These are phyloP conservation scores for Tetrapisispora taiwanensis DNA, from an alignment of 805 yeast genomes.

Conservation along the genomic window DNA sequence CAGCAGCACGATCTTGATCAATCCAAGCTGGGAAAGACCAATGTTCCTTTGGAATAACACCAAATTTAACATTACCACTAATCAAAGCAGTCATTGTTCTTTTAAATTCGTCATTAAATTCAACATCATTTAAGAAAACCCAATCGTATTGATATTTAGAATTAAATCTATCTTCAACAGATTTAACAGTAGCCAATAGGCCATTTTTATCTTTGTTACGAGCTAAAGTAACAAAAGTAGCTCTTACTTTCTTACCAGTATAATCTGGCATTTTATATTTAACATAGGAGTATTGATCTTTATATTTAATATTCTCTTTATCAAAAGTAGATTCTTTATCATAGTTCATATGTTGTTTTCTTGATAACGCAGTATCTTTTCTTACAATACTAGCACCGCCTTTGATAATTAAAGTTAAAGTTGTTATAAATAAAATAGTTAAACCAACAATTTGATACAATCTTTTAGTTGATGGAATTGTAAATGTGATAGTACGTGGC, in stretches of 20 bases:
- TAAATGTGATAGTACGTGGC: background rate
- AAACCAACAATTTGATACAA: slow-evolving; percentile 1
- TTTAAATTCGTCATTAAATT: slow-evolving; percentile 63
- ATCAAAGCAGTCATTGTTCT: slow-evolving; percentile 40
- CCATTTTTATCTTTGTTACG: slow-evolving; percentile 54
- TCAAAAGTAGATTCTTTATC: background rate
- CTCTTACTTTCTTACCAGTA: slow-evolving; percentile 18
- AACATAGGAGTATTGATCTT: slow-evolving; percentile 1
- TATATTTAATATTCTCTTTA: background rate
- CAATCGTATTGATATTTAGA: slow-evolving; percentile 71
- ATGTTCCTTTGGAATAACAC: slow-evolving; percentile 63
- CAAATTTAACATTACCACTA: slow-evolving; percentile 65
- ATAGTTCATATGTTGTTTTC: slow-evolving; percentile 1
- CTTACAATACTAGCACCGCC: background rate
- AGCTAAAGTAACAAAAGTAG: slow-evolving; percentile 47
- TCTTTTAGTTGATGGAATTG: background rate
- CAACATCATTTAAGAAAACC: slow-evolving; percentile 82
- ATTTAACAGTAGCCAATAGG: slow-evolving; percentile 52
- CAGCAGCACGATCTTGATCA: slow-evolving; percentile 60
- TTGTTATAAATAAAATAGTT: background rate
- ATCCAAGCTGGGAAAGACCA: slow-evolving; percentile 88
- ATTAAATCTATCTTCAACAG: slow-evolving; percentile 76
- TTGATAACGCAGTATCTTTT: slow-evolving; percentile 1
- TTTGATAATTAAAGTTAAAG: background rate
- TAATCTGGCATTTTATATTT: slow-evolving; percentile 1